Conservation (phyloP, 352 stramenopile species). For the Globisporangium megalacanthum region DNA sequence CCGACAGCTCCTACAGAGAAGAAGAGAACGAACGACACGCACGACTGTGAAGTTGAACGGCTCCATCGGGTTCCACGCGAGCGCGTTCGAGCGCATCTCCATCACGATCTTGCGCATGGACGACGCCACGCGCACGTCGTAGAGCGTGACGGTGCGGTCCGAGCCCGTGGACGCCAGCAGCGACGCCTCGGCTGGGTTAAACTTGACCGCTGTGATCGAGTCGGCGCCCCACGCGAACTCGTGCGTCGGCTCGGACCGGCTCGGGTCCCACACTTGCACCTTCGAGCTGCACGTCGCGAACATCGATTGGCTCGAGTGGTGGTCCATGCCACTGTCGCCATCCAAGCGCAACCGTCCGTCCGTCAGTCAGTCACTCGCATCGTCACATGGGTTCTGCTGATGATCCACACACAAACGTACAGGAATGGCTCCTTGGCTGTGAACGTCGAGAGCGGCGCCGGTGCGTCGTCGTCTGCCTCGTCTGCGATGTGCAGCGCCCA, state of each 20-base stretch:
- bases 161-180: slow-evolving; percentile 94
- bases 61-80: slow-evolving; percentile 99
- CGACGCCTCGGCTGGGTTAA: slow-evolving; percentile 95
- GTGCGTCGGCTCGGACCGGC: slow-evolving; percentile 91
- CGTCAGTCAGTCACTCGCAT: slow-evolving; percentile 3
- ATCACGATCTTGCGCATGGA: slow-evolving; percentile 96
- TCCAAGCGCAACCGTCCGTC: no score
- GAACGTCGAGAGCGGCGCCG: slow-evolving; percentile 64
- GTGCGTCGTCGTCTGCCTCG: slow-evolving; percentile 68
- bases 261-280: slow-evolving; percentile 96
- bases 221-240: slow-evolving; percentile 93
- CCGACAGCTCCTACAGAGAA: not conserved
- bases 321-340: slow-evolving; percentile 90
- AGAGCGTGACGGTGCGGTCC: slow-evolving; percentile 92
- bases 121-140: slow-evolving; percentile 88
- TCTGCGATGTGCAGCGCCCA: slow-evolving; percentile 78
- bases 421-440: slow-evolving; percentile 82
- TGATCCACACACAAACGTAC: slow-evolving; percentile 27
- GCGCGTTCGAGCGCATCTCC: slow-evolving; percentile 95
- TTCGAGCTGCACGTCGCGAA: slow-evolving; percentile 91
- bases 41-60: slow-evolving; percentile 98
- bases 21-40: slow-evolving; percentile 13
- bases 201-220: slow-evolving; percentile 92
- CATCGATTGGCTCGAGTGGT: slow-evolving; percentile 93
- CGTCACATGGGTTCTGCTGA: not conserved